Conservation (phyloP, 129 eudicot species). For the Centaurea solstitialis region DNA sequence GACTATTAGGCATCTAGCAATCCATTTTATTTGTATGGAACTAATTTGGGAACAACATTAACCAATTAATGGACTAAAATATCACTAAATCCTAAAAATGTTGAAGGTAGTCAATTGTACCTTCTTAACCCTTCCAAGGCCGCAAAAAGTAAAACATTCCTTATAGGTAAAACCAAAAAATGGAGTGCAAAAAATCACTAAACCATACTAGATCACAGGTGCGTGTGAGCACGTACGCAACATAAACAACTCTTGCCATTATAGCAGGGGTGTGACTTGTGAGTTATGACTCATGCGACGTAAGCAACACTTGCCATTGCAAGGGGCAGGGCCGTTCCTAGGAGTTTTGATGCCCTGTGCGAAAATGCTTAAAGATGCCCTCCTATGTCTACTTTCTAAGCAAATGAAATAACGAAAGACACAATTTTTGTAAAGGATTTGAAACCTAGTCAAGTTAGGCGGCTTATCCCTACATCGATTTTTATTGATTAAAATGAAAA, state of each 20-base stretch:
- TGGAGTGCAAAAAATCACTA: neutral
- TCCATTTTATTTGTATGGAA: neutral
- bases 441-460: too few species aligned
- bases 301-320: too few species aligned
- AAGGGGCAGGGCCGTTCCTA: too few species aligned
- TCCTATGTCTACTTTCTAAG: too few species aligned
- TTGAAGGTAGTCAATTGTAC: neutral
- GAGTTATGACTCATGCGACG: neutral
- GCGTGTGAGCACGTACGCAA: neutral
- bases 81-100: neutral
- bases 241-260: neutral
- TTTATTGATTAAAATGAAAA: too few species aligned
- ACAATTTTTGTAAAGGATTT: too few species aligned
- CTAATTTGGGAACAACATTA: neutral
- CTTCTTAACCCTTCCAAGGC: neutral
- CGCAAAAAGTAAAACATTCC: neutral
- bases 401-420: too few species aligned
- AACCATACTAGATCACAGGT: neutral
- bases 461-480: too few species aligned
- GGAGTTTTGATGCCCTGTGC: too few species aligned
- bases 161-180: neutral
- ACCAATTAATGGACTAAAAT: neutral
- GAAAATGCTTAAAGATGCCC: too few species aligned
- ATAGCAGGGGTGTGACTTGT: neutral
- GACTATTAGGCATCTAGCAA: too few species aligned